A percentile compares a stretch with the other conserved stretches of the same genome.
Conservation (phyloP, 1,284 basidiomycete species). For the Pseudozyma flocculosa region DNA sequence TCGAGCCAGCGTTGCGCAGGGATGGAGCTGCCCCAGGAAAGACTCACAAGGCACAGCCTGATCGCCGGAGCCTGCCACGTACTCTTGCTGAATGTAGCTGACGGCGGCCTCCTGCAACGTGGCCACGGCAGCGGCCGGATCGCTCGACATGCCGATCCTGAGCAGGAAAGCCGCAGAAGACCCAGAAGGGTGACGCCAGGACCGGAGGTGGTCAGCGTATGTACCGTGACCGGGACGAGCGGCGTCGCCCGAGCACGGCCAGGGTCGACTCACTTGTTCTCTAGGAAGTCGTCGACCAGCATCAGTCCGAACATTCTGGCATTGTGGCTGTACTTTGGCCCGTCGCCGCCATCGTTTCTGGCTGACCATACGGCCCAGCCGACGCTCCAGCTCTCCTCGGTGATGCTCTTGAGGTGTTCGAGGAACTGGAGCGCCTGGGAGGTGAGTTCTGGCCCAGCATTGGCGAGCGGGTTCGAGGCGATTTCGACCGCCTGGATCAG, state of each 20-base stretch:
- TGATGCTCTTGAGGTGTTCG: conserved; percentile 71
- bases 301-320: conserved; percentile 81
- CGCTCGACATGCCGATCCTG: conserved; percentile 23
- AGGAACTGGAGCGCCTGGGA: conserved; percentile 80
- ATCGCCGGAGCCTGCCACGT: conserved; percentile 46
- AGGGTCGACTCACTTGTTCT: conserved; percentile 72
- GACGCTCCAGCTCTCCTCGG: conserved; percentile 71
- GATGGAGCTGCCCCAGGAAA: no score
- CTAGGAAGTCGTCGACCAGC: conserved; percentile 80
- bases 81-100: conserved; percentile 51
- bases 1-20: no score
- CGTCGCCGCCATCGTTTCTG: conserved; percentile 63
- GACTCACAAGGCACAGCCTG: conserved; percentile 36
- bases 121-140: conserved; percentile 43
- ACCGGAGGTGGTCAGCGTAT: not conserved
- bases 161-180: not conserved
- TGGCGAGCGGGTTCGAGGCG: conserved; percentile 70
- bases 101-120: conserved; percentile 52
- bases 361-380: conserved; percentile 55
- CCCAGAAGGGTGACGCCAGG: not conserved
- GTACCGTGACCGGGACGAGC: no score
- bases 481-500: conserved; percentile 79
- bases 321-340: conserved; percentile 70
- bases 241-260: no score
- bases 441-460: conserved; percentile 62